Base-by-base conservation (phyloP, 116 monocot genomes). In the Cymodocea nodosa region DNA sequence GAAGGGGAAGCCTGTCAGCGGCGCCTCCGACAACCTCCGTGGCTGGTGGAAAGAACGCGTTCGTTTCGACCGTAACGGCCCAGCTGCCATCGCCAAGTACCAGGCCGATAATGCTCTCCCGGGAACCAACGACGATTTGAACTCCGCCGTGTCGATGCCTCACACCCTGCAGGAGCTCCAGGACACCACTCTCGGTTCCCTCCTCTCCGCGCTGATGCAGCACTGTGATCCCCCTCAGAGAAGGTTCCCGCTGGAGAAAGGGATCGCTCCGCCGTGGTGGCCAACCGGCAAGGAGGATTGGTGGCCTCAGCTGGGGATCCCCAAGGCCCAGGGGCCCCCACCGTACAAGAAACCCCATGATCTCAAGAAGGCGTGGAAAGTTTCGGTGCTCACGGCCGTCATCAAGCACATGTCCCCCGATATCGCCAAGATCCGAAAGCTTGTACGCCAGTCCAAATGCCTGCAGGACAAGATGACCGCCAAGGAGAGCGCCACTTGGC, bases 11-110 rank as follows among this genome's bases (percentile, higher is more conserved):
- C 86, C 90, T 0, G 78, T 86, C 53, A 77, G 83, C 16, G 90
- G 86, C 17, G 79, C 87, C 2, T 86, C 87, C 6, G 90, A 91
- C 52, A 86, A 85, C 65, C 81, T 91, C 15, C 71, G 90, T 2
- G 84, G 81, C 3, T 86, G 90, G 86, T 92, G 92, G 92, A 92
- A 92, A 70, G 92, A 92, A n/a, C 70, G 80, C 48, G 87, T 87
- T 7, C 75, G 84, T 1, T 92, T 92, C 35, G 92, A 92, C 36
- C 77, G 84, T 4, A 87, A 87, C 14, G 92, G 84, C 15, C 87
- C 92, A 0, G 84, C 80, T 12, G 92, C 84, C 2, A 80, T 92
- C 5, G 66, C 80, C 15, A 85, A 83, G 61, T 86, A 74, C 58
- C 73, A 78, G 65, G 65, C 72, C 8, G 86, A 82, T 17, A 75